These are phyloP conservation scores for Nemania diffusa DNA, from an alignment of 2,329 filamentous ascomycete species.

Conservation along the genomic window DNA sequence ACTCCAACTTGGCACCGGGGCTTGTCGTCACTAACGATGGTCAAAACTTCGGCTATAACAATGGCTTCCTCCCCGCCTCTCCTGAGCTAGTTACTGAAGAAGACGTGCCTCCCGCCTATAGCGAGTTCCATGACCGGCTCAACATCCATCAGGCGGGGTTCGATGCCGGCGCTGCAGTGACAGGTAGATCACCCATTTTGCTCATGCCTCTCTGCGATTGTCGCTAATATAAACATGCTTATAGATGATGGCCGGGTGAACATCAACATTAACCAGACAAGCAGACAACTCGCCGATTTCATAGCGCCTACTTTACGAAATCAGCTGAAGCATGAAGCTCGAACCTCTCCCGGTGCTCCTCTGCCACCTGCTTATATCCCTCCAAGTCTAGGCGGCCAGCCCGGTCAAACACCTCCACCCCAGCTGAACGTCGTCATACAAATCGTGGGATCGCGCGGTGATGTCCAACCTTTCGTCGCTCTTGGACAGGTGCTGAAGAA, in stretches of 20 bases:
- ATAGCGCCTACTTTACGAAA: slow-evolving; percentile 71
- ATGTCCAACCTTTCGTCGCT: slow-evolving; percentile 69
- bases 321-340: slow-evolving; percentile 63
- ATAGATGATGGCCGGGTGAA: slow-evolving; percentile 79
- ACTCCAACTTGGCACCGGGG: slow-evolving; percentile 44
- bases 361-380: slow-evolving; percentile 78
- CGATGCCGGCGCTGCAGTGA: slow-evolving; percentile 69
- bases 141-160: slow-evolving; percentile 71
- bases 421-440: slow-evolving; percentile 65
- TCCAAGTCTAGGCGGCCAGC: slow-evolving; percentile 73
- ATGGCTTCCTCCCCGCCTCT: slow-evolving; percentile 46
- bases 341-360: slow-evolving; percentile 48
- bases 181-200: slow-evolving; percentile 52
- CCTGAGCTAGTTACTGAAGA: slow-evolving; percentile 55
- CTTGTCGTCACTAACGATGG: slow-evolving; percentile 51
- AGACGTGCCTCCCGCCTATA: slow-evolving; percentile 67
- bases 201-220: background rate
- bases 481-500: slow-evolving; percentile 62
- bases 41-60: slow-evolving; percentile 48
- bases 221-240: slow-evolving; percentile 27
- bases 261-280: slow-evolving; percentile 81
- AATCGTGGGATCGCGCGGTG: slow-evolving; percentile 63
- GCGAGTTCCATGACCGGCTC: slow-evolving; percentile 65
- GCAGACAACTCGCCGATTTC: slow-evolving; percentile 71
- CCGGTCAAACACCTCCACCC: slow-evolving; percentile 55